These are phyloP conservation scores for Russula sp. DNA, from an alignment of 768 basidiomycete genomes.

Conservation along the genomic window DNA sequence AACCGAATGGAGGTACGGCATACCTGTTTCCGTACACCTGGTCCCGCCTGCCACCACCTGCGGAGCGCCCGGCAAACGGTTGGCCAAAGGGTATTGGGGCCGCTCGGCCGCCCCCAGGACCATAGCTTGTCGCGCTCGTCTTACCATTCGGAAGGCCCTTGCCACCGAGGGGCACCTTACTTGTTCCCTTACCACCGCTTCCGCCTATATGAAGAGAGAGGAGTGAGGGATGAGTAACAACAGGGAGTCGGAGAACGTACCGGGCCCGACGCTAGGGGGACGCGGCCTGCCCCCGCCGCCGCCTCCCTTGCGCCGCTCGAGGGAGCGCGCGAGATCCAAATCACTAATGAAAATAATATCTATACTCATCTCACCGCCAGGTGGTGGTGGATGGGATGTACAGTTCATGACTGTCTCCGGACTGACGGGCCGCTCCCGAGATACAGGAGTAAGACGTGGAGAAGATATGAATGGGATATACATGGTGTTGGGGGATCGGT, in stretches of 20 bases:
- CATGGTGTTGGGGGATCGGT: neutral
- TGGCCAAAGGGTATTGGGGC: conserved; percentile 23
- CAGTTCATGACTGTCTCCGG: too few species aligned
- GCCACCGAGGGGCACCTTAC: neutral
- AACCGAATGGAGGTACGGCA: neutral
- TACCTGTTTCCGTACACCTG: conserved; percentile 27
- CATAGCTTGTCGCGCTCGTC: conserved; percentile 25
- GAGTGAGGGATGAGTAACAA: neutral
- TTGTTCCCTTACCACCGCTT: conserved; percentile 6
- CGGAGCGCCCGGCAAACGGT: conserved; percentile 26
- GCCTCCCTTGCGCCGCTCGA: conserved; percentile 16
- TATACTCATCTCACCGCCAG: neutral
- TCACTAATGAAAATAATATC: neutral
- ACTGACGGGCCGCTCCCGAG: neutral
- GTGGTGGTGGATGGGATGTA: neutral
- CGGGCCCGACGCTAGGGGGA: neutral
- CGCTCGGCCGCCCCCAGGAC: conserved; percentile 21
- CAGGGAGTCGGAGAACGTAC: neutral
- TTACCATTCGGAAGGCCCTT: conserved; percentile 4
- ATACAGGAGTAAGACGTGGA: neutral
- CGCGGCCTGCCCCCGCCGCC: conserved; percentile 3
- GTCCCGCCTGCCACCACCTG: conserved; percentile 27
- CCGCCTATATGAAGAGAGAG: neutral
- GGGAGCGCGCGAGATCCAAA: neutral
- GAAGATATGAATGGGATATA: neutral